Base-by-base conservation (phyloP, 2,329 filamentous ascomycete genomes). In the Ilyonectria mors-panacis region DNA sequence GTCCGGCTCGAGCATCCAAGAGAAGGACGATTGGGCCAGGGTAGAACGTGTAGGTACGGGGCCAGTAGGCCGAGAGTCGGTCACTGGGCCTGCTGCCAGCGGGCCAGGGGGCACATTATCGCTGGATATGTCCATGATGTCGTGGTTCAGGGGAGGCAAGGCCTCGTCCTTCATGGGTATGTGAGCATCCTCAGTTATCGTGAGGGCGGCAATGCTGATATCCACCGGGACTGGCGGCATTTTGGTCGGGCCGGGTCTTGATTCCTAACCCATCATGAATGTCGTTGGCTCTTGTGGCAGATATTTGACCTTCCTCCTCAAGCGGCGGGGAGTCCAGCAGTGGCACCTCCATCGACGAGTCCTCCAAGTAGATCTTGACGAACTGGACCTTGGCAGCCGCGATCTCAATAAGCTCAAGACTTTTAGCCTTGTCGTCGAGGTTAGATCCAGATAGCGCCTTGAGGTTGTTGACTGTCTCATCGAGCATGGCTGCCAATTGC, bases 11-110 rank as follows among this genome's bases (percentile, higher is more conserved):
- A 94, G 84, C 92, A 94, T 94, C 91, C 91, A 94, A 1, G 92
- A 91, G 78, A 94, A 94, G 4, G 91, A 92, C 8, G 92, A 94
- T 71, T 93, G 91, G 1, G 91, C 91, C 37, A 94, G 84, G 0
- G 86, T 89, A 4, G 91, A 92, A 23, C 91, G 86, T 21, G 89
- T 89, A 0, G 88, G 89, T 17, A 89, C 85, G 2, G 87, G 81
- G 70, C 68, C 80, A 53, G 76, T 74, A 60, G 67, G 79, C 4
- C 73, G 71, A 47, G 63, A 42, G 19, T 60, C 55, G n/a, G 42
- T 56, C 17, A 70, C n/a, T 10, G 39, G 6, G 3, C 26, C 15
- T n/a, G 23, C 50, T 3, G 10, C 26, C 21, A 47, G 17, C 15
- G 62, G 56, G 19, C 63, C 58, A 7, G 50, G 48, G 54, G 56